phyloP scores from a whole-genome alignment of 2,329 filamentous ascomycete species.

The Penicillium sp. region DNA sequence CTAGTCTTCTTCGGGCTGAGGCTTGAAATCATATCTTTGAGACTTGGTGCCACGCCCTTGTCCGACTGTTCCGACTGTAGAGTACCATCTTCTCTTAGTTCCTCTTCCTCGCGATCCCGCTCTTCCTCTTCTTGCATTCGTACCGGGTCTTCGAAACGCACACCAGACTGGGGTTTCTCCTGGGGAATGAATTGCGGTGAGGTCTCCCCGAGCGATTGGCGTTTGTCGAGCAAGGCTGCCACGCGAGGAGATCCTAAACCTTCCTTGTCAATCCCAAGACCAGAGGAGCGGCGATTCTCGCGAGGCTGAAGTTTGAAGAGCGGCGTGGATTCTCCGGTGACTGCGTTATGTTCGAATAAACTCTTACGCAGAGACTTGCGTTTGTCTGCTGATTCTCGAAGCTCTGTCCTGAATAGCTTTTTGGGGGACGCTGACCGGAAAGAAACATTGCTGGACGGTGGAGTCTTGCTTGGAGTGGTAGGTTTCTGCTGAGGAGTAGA shows the following conservation, averaged over 20 bases:
- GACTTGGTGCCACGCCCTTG: conserved; percentile 64
- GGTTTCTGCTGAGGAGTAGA: conserved; percentile 50
- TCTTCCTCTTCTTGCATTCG: conserved; percentile 66
- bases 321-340: conserved; percentile 62
- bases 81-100: conserved; percentile 62
- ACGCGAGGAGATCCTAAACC: conserved; percentile 77
- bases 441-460: conserved; percentile 49
- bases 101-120: conserved; percentile 61
- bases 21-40: conserved; percentile 76
- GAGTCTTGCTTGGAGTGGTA: conserved; percentile 54
- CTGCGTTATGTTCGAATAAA: conserved; percentile 58
- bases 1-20: conserved; percentile 74
- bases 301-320: conserved; percentile 66
- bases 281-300: conserved; percentile 59
- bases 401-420: conserved; percentile 48
- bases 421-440: conserved; percentile 53
- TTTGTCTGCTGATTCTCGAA: conserved; percentile 41
- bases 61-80: conserved; percentile 51
- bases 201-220: conserved; percentile 70
- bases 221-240: conserved; percentile 69
- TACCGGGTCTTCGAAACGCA: conserved; percentile 68
- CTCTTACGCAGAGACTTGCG: conserved; percentile 40
- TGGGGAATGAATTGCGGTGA: conserved; percentile 64
- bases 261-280: conserved; percentile 68
- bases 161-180: conserved; percentile 45